Evolutionary conservation across 2,329 filamentous ascomycete genomes (phyloP).

Genomic region (Capronia coronata): DNA sequence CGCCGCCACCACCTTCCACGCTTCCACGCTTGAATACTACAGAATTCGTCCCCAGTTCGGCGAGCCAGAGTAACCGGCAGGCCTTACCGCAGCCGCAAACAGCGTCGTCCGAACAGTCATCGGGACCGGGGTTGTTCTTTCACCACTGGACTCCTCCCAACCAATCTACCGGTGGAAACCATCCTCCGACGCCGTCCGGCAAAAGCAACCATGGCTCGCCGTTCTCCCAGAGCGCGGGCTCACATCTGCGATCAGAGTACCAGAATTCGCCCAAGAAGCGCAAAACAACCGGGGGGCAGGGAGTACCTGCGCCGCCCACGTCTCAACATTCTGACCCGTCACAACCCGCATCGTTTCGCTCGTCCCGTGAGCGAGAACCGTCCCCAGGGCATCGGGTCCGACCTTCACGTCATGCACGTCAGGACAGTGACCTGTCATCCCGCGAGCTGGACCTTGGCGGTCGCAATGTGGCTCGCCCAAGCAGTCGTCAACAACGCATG

Average conservation of each 20-base stretch:
- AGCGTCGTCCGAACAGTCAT: constrained; percentile 51
- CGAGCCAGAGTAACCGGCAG: constrained; percentile 37
- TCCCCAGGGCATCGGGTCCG: constrained; percentile 49
- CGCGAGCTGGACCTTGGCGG: constrained; percentile 28
- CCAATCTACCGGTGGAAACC: constrained; percentile 54
- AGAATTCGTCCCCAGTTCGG: constrained; percentile 30
- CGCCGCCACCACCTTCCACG: constrained; percentile 29
- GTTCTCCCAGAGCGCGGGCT: constrained; percentile 41
- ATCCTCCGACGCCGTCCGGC: constrained; percentile 68
- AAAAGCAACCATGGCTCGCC: constrained; percentile 53
- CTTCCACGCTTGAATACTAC: constrained; percentile 42
- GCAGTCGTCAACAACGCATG: constrained; percentile 28
- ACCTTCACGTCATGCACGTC: constrained; percentile 55
- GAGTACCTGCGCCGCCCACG: constrained; percentile 46
- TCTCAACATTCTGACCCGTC: constrained; percentile 45
- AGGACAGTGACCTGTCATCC: constrained; percentile 58
- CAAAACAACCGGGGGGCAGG: constrained; percentile 58
- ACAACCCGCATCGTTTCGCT: constrained; percentile 48
- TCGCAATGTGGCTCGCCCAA: constrained; percentile 25
- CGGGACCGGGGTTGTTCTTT: constrained; percentile 75
- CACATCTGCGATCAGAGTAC: constrained; percentile 51
- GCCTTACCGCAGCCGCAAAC: constrained; percentile 49
- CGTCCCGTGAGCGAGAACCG: constrained; percentile 47
- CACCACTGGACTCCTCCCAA: constrained; percentile 85
- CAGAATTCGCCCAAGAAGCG: constrained; percentile 78